phyloP scores from a whole-genome alignment of 2,329 filamentous ascomycete genomes.

The Aspergillus tamarii region DNA sequence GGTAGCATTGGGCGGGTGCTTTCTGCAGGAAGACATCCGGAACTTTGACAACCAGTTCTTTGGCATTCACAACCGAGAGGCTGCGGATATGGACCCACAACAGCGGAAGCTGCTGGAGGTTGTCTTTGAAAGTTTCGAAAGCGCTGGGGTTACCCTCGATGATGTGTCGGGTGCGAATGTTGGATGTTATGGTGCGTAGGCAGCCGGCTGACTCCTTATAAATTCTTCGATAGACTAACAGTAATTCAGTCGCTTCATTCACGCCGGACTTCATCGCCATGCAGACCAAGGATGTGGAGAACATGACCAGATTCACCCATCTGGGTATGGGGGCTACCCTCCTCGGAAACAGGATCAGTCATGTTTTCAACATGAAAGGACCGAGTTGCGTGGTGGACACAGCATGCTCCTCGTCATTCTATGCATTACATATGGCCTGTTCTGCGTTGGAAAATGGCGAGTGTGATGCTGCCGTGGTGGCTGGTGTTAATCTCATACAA shows the following conservation, averaged over 20 bases:
- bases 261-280: conserved; percentile 12
- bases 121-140: conserved; percentile 28
- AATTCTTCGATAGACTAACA: too few species aligned
- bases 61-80: conserved; percentile 25
- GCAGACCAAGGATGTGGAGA: conserved; percentile 1
- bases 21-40: conserved; percentile 3
- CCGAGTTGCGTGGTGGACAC: conserved; percentile 35
- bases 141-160: conserved; percentile 24
- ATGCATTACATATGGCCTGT: conserved; percentile 45
- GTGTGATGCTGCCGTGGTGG: conserved; percentile 24
- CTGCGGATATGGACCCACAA: conserved; percentile 29
- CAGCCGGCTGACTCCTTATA: too few species aligned
- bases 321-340: conserved; percentile 1
- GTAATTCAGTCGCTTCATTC: too few species aligned
- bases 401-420: conserved; percentile 44
- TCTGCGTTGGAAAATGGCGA: conserved; percentile 26
- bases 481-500: conserved; percentile 29
- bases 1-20: neutral
- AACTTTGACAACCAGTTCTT: conserved; percentile 31
- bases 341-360: conserved; percentile 31
- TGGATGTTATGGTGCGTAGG: neutral
- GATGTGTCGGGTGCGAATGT: conserved; percentile 21
- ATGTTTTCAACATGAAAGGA: conserved; percentile 43
- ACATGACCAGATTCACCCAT: too few species aligned
- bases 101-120: conserved; percentile 32